Percentiles rank a stretch among this genome's conserved stretches.
Evolutionary conservation across 441 rosid genomes (phyloP).

Genomic region (Eugenia klotzschiana): DNA sequence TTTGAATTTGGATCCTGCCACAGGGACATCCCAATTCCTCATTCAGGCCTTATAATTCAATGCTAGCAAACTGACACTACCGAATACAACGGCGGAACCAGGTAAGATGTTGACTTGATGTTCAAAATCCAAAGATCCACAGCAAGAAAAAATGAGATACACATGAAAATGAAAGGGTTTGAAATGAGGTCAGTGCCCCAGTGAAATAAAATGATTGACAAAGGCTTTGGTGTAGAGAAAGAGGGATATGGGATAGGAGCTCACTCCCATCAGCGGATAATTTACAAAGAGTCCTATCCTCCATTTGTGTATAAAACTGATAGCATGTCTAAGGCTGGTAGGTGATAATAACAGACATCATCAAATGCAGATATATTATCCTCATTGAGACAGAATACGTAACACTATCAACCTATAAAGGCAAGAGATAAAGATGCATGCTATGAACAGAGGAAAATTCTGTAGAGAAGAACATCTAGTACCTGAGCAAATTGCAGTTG

Average conservation of each 20-base stretch:
- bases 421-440: neutral
- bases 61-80: neutral
- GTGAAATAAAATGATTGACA: neutral
- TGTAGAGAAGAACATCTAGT: constrained; percentile 1
- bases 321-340: neutral
- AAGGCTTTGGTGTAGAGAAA: neutral
- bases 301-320: neutral
- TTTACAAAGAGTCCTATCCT: neutral
- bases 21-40: neutral
- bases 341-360: neutral
- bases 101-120: neutral
- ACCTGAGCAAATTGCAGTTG: constrained; percentile 77
- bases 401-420: neutral
- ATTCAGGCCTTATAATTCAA: neutral
- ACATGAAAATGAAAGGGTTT: neutral
- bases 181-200: neutral
- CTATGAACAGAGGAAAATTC: neutral
- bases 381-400: neutral
- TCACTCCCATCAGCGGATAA: neutral
- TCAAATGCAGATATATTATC: neutral
- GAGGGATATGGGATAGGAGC: neutral
- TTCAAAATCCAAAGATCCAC: neutral
- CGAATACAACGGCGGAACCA: neutral
- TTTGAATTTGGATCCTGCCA: constrained; percentile 91
- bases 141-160: neutral